Percentiles rank a stretch among this genome's conserved stretches.
Evolutionary conservation across 2,329 filamentous ascomycete species (phyloP).

Genomic region (Tolypocladium endophyticum): DNA sequence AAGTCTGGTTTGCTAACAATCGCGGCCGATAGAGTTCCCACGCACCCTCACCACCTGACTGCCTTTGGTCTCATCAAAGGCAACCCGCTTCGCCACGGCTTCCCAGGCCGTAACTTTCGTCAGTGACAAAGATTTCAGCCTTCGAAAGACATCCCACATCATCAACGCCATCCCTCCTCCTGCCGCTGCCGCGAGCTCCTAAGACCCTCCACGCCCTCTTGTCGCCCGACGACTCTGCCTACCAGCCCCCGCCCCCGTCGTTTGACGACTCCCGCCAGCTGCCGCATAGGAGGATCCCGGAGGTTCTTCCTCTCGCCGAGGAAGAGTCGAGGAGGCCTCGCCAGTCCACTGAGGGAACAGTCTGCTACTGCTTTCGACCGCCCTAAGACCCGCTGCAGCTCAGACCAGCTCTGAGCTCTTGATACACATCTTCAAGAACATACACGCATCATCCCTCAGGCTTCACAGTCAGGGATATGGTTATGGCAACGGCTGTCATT

Average conservation of each 20-base stretch:
- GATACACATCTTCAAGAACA: neutral
- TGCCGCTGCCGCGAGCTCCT: constrained; percentile 33
- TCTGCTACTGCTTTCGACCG: constrained; percentile 90
- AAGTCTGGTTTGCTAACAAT: neutral
- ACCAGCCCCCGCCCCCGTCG: constrained; percentile 38
- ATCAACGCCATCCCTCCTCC: constrained; percentile 56
- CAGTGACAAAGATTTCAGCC: constrained; percentile 61
- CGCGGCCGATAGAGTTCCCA: neutral
- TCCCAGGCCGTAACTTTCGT: constrained; percentile 48
- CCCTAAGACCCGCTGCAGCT: constrained; percentile 59
- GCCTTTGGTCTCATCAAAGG: constrained; percentile 64
- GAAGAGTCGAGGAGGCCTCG: constrained; percentile 99
- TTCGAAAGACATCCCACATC: constrained; percentile 53
- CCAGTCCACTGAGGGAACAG: constrained; percentile 82
- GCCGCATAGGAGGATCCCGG: constrained; percentile 98
- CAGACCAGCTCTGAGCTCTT: neutral
- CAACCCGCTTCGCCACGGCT: constrained; percentile 49
- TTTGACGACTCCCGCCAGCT: constrained; percentile 66
- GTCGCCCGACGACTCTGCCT: constrained; percentile 38
- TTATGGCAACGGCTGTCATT: constrained; percentile 52
- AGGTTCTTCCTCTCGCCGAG: constrained; percentile 99
- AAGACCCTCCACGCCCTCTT: constrained; percentile 39
- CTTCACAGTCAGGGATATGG: constrained; percentile 42
- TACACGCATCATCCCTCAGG: neutral
- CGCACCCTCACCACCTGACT: constrained; percentile 11